Conservation (phyloP, 108 stramenopile genomes). For the Cyclotella atomus region DNA sequence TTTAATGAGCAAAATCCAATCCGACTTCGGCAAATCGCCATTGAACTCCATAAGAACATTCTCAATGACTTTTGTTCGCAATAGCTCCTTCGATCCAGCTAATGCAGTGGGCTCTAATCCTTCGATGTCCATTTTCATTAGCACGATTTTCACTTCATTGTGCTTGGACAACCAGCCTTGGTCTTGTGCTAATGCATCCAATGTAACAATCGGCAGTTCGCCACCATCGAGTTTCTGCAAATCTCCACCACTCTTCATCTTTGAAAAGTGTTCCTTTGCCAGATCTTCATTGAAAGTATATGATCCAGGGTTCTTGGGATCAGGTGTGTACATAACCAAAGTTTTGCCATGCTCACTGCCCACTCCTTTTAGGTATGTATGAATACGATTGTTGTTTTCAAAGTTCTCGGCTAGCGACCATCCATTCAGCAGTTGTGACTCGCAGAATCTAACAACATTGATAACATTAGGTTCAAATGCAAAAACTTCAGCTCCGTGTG, state of each 20-base stretch:
- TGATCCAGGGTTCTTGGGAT: constrained; percentile 51
- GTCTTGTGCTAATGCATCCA: constrained; percentile 46
- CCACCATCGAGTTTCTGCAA: constrained; percentile 8
- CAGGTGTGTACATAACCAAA: constrained; percentile 21
- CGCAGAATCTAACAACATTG: constrained; percentile 61
- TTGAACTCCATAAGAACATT: constrained; percentile 49
- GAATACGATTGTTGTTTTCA: constrained; percentile 19
- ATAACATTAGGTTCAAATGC: constrained; percentile 63
- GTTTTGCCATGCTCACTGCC: constrained; percentile 29
- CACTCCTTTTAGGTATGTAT: constrained; percentile 45
- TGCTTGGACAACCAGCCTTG: constrained; percentile 39
- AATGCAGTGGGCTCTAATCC: constrained; percentile 41
- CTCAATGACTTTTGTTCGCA: constrained; percentile 26
- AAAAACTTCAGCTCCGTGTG: constrained; percentile 53
- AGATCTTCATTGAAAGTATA: constrained; percentile 23
- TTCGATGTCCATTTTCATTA: constrained; percentile 60
- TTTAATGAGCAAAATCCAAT: neutral
- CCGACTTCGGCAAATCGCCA: neutral
- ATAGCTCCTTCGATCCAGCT: constrained; percentile 38
- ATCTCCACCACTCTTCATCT: constrained; percentile 1
- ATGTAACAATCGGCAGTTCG: constrained; percentile 30
- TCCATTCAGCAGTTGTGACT: constrained; percentile 51
- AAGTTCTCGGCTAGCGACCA: constrained; percentile 15
- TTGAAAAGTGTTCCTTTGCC: neutral
- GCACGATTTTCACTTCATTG: constrained; percentile 13